Conservation (phyloP, 768 basidiomycete genomes). For the Lactarius evosmus region DNA sequence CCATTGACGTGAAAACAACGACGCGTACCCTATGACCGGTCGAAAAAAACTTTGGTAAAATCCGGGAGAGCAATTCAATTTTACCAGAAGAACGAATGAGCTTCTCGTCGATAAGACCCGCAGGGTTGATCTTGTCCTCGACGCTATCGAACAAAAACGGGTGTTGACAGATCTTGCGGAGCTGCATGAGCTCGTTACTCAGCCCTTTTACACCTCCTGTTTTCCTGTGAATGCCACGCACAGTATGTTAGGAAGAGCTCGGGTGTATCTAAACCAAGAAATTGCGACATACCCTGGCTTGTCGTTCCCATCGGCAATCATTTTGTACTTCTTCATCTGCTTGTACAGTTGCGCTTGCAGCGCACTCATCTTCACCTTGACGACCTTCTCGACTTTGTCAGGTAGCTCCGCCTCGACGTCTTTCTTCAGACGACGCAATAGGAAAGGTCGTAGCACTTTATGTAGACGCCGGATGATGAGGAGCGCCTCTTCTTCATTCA, state of each 20-base stretch:
- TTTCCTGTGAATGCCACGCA: slow-evolving; percentile 44
- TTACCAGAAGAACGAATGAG: slow-evolving; percentile 88
- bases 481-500: slow-evolving; percentile 99
- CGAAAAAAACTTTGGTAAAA: slow-evolving; percentile 92
- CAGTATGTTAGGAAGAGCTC: neutral
- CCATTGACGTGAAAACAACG: slow-evolving; percentile 4
- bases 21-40: slow-evolving; percentile 79
- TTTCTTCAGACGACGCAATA: slow-evolving; percentile 89
- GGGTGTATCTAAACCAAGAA: neutral
- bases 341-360: slow-evolving; percentile 91
- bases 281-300: slow-evolving; percentile 58
- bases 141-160: slow-evolving; percentile 95
- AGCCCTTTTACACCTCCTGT: slow-evolving; percentile 78
- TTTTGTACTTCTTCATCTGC: slow-evolving; percentile 98
- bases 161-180: slow-evolving; percentile 97
- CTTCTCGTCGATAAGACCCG: slow-evolving; percentile 76
- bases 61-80: slow-evolving; percentile 84
- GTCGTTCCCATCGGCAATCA: slow-evolving; percentile 83
- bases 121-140: slow-evolving; percentile 89
- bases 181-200: slow-evolving; percentile 95
- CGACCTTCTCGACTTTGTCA: slow-evolving; percentile 97
- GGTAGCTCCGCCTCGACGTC: slow-evolving; percentile 95
- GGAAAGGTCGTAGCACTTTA: slow-evolving; percentile 93
- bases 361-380: slow-evolving; percentile 93
- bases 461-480: slow-evolving; percentile 95